Base-by-base conservation (phyloP, 2,329 filamentous ascomycete species). In the Curvularia sp. region DNA sequence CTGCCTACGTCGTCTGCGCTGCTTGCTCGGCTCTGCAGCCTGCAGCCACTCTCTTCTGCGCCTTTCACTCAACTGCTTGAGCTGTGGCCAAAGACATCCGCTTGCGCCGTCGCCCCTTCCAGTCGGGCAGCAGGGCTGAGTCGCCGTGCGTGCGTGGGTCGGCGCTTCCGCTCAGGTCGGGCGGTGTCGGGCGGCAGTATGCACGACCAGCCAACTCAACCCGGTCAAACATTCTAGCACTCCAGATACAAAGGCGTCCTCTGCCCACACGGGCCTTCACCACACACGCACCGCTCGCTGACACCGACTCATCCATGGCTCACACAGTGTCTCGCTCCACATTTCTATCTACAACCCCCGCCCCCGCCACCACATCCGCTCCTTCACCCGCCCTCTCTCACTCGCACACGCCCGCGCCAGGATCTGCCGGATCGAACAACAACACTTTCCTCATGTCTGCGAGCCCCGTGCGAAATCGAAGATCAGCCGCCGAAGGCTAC, bases 401-500 rank as follows among this genome's bases (percentile, higher is more conserved):
- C 58, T 47, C 44, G 28, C 44, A 48, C 12, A 48, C 44, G 18
- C n/a, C 44, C 20, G 73, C 79, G 49, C 82, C 82, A 49, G 83
- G 83, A 10, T 77, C 79, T 38, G 83, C 83, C 26, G 79, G 79
- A 61, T 78, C 85, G 49, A 88, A 86, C 78, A 91, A 89, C 79
- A 91, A 91, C 73, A 93, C 93, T 24, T 97, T 94, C 80, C 88
- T 97, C 72, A 95, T 98, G 91, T 89, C 92, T 18, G 91, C 75
- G 46, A 75, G 92, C 72, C 92, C 93, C 13, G 82, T 88, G 58
- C 78, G 80, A 33, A 70, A 62, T 57, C 74, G 78, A 47, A 75
- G 72, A 59, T 81, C 84, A 20, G 84, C 84, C 59, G 83, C 83
- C 55, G 92, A 96, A 74, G 88, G 88, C 64, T 96, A 96, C 78